These are phyloP conservation scores for Colletotrichum simmondsii DNA, from an alignment of 2,329 filamentous ascomycete genomes.

Conservation along the genomic window DNA sequence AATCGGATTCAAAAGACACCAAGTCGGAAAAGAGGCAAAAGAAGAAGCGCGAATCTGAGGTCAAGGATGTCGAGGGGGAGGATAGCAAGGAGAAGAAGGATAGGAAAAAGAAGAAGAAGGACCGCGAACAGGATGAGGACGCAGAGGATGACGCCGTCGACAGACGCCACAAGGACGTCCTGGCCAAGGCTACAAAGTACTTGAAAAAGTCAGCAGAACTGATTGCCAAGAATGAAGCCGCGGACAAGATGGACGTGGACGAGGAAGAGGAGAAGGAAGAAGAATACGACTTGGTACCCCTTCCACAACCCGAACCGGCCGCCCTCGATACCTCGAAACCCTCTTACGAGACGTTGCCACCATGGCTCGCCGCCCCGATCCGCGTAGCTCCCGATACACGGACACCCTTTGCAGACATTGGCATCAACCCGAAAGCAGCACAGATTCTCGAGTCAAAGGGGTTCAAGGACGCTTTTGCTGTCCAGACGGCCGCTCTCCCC, in stretches of 20 bases:
- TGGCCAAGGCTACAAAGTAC: slow-evolving; percentile 67
- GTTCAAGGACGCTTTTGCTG: slow-evolving; percentile 78
- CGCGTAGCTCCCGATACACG: slow-evolving; percentile 70
- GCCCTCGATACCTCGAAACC: slow-evolving; percentile 67
- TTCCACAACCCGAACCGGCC: slow-evolving; percentile 80
- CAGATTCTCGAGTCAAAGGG: slow-evolving; percentile 74
- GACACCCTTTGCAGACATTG: slow-evolving; percentile 71
- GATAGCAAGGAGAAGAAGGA: slow-evolving; percentile 31
- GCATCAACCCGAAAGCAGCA: slow-evolving; percentile 69
- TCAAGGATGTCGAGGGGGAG: background rate
- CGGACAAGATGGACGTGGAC: slow-evolving; percentile 44
- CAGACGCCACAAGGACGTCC: slow-evolving; percentile 59
- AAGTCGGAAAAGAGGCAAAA: slow-evolving; percentile 35
- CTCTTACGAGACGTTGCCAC: slow-evolving; percentile 81
- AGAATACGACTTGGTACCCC: slow-evolving; percentile 79
- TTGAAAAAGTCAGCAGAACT: slow-evolving; percentile 59
- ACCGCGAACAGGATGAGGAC: slow-evolving; percentile 39
- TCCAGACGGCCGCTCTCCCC: slow-evolving; percentile 84
- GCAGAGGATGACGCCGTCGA: slow-evolving; percentile 43
- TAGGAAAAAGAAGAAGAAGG: slow-evolving; percentile 33
- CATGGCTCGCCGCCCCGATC: slow-evolving; percentile 84
- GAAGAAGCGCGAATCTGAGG: slow-evolving; percentile 24
- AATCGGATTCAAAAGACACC: slow-evolving; percentile 41
- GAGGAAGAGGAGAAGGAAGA: slow-evolving; percentile 49
- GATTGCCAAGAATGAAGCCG: slow-evolving; percentile 42